Evolutionary conservation across 1,284 basidiomycete species (phyloP).

Genomic region (Somion occarium): DNA sequence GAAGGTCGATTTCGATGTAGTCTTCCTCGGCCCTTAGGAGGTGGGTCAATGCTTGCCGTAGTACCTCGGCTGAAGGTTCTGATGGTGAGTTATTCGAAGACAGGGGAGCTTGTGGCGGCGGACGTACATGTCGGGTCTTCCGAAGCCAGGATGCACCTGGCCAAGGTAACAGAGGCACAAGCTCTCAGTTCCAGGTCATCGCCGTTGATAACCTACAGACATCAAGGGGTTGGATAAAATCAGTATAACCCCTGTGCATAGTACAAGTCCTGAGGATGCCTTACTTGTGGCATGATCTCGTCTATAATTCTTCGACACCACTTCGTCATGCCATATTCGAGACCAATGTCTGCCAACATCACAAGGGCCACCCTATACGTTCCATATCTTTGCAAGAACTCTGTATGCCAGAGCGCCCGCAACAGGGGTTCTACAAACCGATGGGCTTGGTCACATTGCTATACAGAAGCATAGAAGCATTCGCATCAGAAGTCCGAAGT

Average conservation of each 20-base stretch:
- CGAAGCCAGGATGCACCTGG: constrained; percentile 56
- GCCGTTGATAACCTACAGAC: constrained; percentile 58
- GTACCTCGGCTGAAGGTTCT: constrained; percentile 31
- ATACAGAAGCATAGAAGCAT: background rate
- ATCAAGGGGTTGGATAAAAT: background rate
- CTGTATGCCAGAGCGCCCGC: constrained; percentile 70
- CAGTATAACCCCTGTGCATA: constrained; percentile 1
- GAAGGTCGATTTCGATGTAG: constrained; percentile 54
- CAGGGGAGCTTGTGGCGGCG: background rate
- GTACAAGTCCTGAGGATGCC: constrained; percentile 10
- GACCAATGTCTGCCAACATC: constrained; percentile 67
- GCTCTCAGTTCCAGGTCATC: constrained; percentile 71
- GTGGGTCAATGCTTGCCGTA: constrained; percentile 54
- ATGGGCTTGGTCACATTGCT: constrained; percentile 53
- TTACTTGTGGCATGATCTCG: constrained; percentile 75
- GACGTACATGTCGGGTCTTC: constrained; percentile 11
- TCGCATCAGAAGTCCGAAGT: constrained; percentile 5
- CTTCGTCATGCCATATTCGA: constrained; percentile 72
- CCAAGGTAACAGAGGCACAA: constrained; percentile 66
- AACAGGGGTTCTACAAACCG: constrained; percentile 61
- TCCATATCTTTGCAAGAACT: constrained; percentile 66
- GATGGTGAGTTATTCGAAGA: background rate
- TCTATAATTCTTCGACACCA: constrained; percentile 60
- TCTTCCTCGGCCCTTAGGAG: constrained; percentile 62
- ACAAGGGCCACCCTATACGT: constrained; percentile 64